Base-by-base conservation (phyloP, 495 filamentous ascomycete species). In the Bacidia rubella region DNA sequence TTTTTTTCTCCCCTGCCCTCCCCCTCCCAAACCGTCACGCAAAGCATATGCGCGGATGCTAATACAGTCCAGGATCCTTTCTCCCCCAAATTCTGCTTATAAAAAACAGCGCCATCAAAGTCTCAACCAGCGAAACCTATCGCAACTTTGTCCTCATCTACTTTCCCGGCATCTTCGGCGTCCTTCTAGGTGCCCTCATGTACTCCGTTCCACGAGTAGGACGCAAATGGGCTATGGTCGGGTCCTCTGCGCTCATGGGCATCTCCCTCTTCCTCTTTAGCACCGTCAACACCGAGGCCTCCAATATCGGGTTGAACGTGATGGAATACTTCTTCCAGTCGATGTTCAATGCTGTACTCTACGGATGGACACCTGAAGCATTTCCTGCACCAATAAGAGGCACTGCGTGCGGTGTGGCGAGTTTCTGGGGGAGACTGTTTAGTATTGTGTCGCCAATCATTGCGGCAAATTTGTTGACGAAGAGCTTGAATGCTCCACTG, bases 321-420 rank as follows among this genome's bases (percentile, higher is more conserved):
- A 64, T 73, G 64, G 69, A 73, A 54, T 73, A 73, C 57, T 71
- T 73, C 55, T 72, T 74, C 58, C 69, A 74, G 51, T 63, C 60
- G 40, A 70, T 73, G 69, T 74, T 73, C 66, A 72, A 77, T 51
- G 74, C 72, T 11, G 67, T 79, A 3, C 68, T 78, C 57, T 78
- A 78, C 54, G 74, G 73, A 26, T 78, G 74, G 65, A 78, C 74
- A 1, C 74, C 75, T 0, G 75, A 79, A 58, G 75, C 69, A 9
- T 79, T 78, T 54, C 74, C 73, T 1, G 71, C 71, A 1, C 70
- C 74, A 0, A 73, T 76, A 39, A 63, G 76, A 39, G 74, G 74
- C 12, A 78, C 73, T 0, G 77, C 70, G 2, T 68, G 68, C 11
- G 75, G 76, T 1, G 60, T 75, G 0, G 74, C 76, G 2, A 71